Evolutionary conservation across 2,329 filamentous ascomycete species (phyloP).

Genomic region (Monilinia vaccinii-corymbosi): DNA sequence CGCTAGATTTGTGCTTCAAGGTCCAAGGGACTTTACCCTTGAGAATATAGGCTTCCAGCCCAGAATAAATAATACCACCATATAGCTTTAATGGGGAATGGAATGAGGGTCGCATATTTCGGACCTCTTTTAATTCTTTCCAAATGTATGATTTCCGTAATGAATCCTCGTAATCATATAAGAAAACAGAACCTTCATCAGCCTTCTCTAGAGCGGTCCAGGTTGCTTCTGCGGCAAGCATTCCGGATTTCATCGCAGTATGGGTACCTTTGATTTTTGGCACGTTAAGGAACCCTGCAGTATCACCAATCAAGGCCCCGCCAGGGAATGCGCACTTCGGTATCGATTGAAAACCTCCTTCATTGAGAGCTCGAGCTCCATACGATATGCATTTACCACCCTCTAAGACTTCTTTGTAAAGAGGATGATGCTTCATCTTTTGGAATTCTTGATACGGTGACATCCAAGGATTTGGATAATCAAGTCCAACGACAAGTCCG

Average conservation of each 20-base stretch:
- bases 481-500: conserved; percentile 83
- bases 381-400: conserved; percentile 98
- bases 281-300: conserved; percentile 92
- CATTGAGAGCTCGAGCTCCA: conserved; percentile 80
- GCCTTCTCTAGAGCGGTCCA: conserved; percentile 60
- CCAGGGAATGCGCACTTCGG: conserved; percentile 95
- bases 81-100: conserved; percentile 78
- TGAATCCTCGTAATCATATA: conserved; percentile 88
- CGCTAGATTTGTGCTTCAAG: conserved; percentile 69
- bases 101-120: conserved; percentile 96
- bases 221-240: conserved; percentile 88
- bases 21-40: conserved; percentile 89
- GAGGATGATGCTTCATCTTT: conserved; percentile 95
- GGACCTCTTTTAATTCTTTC: conserved; percentile 88
- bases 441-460: conserved; percentile 96
- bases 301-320: conserved; percentile 90
- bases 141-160: conserved; percentile 82
- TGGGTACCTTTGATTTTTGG: conserved; percentile 98
- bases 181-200: conserved; percentile 66
- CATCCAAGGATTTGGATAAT: conserved; percentile 95
- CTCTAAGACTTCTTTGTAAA: conserved; percentile 79
- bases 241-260: conserved; percentile 94
- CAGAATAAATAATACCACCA: conserved; percentile 87
- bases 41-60: conserved; percentile 79
- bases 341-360: conserved; percentile 96